Percentiles rank a stretch among this genome's conserved stretches.
phyloP scores from a whole-genome alignment of 208 protist genomes.

The Phytomonas serpens region DNA sequence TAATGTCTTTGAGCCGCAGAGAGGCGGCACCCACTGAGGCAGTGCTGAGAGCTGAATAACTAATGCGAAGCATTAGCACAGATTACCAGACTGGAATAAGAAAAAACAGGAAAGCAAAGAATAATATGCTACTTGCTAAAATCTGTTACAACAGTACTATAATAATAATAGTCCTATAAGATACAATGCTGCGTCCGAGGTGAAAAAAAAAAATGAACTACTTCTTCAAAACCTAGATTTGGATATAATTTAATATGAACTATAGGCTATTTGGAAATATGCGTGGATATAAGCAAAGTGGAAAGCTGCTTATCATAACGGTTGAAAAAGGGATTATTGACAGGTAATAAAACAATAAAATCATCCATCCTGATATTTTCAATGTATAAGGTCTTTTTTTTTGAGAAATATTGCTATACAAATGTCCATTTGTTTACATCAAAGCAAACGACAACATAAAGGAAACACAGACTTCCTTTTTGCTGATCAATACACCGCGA shows the following conservation, averaged over 20 bases:
- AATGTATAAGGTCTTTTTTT: not conserved
- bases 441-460: conserved; percentile 1
- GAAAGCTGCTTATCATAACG: not conserved
- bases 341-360: not conserved
- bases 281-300: not conserved
- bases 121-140: not conserved
- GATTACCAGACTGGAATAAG: not conserved
- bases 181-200: not conserved
- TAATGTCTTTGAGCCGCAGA: conserved; percentile 17
- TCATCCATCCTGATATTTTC: too few species aligned
- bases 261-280: not conserved
- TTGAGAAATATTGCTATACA: not conserved
- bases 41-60: conserved; percentile 14
- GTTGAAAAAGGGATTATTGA: not conserved
- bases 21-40: conserved; percentile 16
- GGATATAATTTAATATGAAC: not conserved
- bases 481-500: not conserved
- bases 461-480: not conserved
- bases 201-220: conserved; percentile 11
- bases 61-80: conserved; percentile 13
- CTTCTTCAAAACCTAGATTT: not conserved
- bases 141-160: not conserved
- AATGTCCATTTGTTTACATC: conserved; percentile 9
- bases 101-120: not conserved
- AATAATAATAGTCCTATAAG: conserved; percentile 4